phyloP scores from a whole-genome alignment of 2,329 filamentous ascomycete genomes.

The Fusarium marasasianum region DNA sequence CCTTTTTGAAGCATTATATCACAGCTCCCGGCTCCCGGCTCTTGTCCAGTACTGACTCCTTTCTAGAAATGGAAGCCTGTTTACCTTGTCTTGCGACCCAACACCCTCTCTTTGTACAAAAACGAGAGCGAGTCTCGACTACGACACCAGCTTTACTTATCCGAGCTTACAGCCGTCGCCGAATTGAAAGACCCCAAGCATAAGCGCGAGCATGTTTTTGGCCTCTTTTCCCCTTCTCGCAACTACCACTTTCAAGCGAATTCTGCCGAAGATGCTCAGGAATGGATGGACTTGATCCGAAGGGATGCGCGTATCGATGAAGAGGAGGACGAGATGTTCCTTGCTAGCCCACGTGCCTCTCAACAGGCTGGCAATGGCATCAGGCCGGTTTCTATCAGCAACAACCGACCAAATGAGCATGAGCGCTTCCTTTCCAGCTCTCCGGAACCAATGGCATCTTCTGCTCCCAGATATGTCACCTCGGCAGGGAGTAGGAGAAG shows the following conservation, averaged over 20 bases:
- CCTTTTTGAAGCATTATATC: neutral
- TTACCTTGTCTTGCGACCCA: slow-evolving; percentile 89
- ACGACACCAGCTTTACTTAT: slow-evolving; percentile 85
- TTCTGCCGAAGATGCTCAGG: slow-evolving; percentile 77
- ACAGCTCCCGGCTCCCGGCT: neutral
- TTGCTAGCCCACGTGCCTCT: slow-evolving; percentile 71
- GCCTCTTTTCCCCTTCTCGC: slow-evolving; percentile 87
- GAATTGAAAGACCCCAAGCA: slow-evolving; percentile 89
- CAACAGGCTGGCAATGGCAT: slow-evolving; percentile 53
- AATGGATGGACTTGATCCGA: slow-evolving; percentile 87
- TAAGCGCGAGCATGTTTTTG: slow-evolving; percentile 87
- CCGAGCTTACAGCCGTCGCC: slow-evolving; percentile 90
- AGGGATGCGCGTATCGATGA: slow-evolving; percentile 84
- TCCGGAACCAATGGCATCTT: slow-evolving; percentile 61
- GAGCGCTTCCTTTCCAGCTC: slow-evolving; percentile 66
- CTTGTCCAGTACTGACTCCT: slow-evolving; percentile 32
- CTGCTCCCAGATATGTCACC: slow-evolving; percentile 47
- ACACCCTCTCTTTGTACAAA: slow-evolving; percentile 91
- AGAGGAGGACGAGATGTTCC: slow-evolving; percentile 84
- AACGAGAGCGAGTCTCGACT: slow-evolving; percentile 89
- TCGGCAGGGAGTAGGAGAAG: slow-evolving; percentile 56
- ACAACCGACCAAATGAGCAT: slow-evolving; percentile 43
- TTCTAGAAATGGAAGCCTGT: slow-evolving; percentile 88
- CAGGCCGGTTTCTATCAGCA: slow-evolving; percentile 28
- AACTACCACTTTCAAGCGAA: slow-evolving; percentile 91